phyloP scores from a whole-genome alignment of 306 rosid genomes.

The Mimosa bimucronata region DNA sequence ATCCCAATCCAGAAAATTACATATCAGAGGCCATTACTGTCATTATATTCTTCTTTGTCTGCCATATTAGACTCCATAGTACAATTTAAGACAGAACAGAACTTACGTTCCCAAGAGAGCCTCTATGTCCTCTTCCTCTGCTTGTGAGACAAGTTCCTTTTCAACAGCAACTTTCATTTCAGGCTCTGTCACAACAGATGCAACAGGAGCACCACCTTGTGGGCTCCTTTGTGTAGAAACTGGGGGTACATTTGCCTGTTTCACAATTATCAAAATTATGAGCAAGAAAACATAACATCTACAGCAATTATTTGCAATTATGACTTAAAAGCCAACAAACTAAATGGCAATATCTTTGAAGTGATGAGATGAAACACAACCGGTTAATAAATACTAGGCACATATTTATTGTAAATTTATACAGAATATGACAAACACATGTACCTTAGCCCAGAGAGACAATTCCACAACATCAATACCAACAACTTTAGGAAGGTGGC shows the following conservation, averaged over 20 bases:
- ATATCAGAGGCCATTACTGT: conserved; percentile 21
- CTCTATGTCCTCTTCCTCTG: conserved; percentile 99
- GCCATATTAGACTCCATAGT: conserved; percentile 25
- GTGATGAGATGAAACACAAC: conserved; percentile 16
- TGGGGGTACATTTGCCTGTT: conserved; percentile 73
- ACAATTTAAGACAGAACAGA: conserved; percentile 38
- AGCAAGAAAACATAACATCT: neutral
- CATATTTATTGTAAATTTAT: conserved; percentile 12
- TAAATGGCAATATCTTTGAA: conserved; percentile 25
- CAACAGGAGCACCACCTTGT: conserved; percentile 74
- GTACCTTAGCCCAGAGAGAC: conserved; percentile 99
- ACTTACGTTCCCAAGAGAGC: conserved; percentile 98
- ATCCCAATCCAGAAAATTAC: conserved; percentile 23
- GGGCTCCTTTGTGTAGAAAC: conserved; percentile 53
- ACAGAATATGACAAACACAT: conserved; percentile 38
- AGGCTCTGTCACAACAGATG: conserved; percentile 60
- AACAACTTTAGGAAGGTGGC: conserved; percentile 92
- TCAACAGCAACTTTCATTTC: conserved; percentile 89
- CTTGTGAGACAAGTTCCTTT: conserved; percentile 97
- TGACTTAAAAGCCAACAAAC: conserved; percentile 7
- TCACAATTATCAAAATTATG: conserved; percentile 36
- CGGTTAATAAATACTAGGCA: conserved; percentile 19
- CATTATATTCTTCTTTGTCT: conserved; percentile 21
- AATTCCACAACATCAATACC: conserved; percentile 97
- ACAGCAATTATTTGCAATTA: conserved; percentile 31